Evolutionary conservation across 495 filamentous ascomycete species (phyloP).

Genomic region (Penicillium canariense): DNA sequence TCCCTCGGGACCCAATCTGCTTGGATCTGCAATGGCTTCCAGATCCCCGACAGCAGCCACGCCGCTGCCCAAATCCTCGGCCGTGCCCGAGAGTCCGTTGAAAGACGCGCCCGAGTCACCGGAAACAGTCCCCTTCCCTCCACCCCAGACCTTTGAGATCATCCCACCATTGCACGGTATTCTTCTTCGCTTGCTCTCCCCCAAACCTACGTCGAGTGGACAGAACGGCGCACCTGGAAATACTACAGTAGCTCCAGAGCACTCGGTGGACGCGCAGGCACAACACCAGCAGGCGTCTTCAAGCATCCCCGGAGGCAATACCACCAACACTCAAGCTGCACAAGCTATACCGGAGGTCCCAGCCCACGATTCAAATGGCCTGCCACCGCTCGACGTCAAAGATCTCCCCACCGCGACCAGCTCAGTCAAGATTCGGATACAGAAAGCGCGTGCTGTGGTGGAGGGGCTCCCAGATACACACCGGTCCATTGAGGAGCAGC

Average conservation of each 20-base stretch:
- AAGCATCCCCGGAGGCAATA: conserved; percentile 14
- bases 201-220: conserved; percentile 16
- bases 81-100: conserved; percentile 41
- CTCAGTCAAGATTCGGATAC: conserved; percentile 73
- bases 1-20: conserved; percentile 19
- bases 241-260: conserved; percentile 19
- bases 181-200: conserved; percentile 65
- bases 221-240: conserved; percentile 24
- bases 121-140: conserved; percentile 51
- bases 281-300: conserved; percentile 32
- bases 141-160: conserved; percentile 71
- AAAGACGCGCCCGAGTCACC: conserved; percentile 44
- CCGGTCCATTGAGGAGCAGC: conserved; percentile 71
- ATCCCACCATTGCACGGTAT: conserved; percentile 78
- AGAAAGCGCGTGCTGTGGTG: conserved; percentile 69
- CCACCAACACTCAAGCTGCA: conserved; percentile 21
- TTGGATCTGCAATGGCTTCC: conserved; percentile 34
- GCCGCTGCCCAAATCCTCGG: conserved; percentile 39
- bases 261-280: conserved; percentile 22
- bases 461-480: conserved; percentile 70
- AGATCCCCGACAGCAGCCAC: conserved; percentile 39
- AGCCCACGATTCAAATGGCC: conserved; percentile 30
- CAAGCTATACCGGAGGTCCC: conserved; percentile 27
- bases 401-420: conserved; percentile 73
- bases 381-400: conserved; percentile 64